Evolutionary conservation across 495 filamentous ascomycete species (phyloP).

Genomic region (Aspergillus wentii): DNA sequence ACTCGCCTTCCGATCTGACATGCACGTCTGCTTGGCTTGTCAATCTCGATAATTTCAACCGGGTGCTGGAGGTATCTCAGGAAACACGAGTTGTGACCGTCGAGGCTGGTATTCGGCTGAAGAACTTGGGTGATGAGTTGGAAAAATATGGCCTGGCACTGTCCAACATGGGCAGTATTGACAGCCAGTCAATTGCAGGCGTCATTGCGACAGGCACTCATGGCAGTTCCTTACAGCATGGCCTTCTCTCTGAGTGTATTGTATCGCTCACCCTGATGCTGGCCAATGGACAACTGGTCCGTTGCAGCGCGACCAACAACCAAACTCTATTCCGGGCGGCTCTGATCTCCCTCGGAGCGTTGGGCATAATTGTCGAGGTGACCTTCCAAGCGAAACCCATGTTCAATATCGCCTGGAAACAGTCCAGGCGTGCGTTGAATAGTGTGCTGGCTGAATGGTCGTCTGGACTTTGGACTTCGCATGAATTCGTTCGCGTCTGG

Average conservation of each 20-base stretch:
- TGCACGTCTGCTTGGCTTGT: conserved; percentile 94
- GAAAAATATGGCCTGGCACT: conserved; percentile 72
- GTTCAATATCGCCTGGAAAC: conserved; percentile 81
- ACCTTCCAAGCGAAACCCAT: conserved; percentile 71
- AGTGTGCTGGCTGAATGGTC: conserved; percentile 70
- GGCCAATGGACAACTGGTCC: conserved; percentile 69
- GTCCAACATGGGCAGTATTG: conserved; percentile 89
- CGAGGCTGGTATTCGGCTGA: conserved; percentile 79
- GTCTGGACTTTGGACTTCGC: conserved; percentile 68
- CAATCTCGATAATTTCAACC: conserved; percentile 80
- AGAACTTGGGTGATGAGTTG: conserved; percentile 61
- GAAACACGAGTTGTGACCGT: conserved; percentile 63
- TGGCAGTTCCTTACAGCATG: conserved; percentile 79
- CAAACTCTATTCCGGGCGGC: conserved; percentile 82
- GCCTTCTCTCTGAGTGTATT: conserved; percentile 74
- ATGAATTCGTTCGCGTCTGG: conserved; percentile 91
- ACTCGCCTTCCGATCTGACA: conserved; percentile 89
- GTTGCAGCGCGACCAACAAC: conserved; percentile 68
- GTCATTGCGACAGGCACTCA: conserved; percentile 92
- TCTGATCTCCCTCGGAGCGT: conserved; percentile 77
- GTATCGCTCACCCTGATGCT: conserved; percentile 71
- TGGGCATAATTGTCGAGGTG: conserved; percentile 88
- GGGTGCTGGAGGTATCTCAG: conserved; percentile 62
- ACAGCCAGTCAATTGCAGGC: conserved; percentile 88
- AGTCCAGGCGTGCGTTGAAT: conserved; percentile 64